Conservation (phyloP, 2,329 filamentous ascomycete genomes). For the Chaetomiaceae sp. region DNA sequence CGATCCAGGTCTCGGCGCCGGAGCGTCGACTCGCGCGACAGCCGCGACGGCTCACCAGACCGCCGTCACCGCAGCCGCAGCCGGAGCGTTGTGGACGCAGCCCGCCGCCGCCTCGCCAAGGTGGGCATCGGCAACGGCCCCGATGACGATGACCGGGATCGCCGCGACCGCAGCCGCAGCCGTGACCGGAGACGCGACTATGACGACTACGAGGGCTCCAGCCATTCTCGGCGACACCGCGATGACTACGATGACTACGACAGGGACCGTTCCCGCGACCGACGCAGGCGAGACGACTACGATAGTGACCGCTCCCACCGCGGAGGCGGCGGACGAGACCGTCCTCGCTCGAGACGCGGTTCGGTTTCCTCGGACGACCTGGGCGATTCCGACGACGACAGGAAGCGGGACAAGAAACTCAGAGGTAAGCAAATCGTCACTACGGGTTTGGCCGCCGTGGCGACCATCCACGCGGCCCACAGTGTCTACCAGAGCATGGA, state of each 20-base stretch:
- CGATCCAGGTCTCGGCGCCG: slow-evolving; percentile 53
- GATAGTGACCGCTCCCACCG: slow-evolving; percentile 44
- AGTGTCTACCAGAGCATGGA: slow-evolving; percentile 57
- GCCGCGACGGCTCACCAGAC: slow-evolving; percentile 40
- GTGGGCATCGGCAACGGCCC: slow-evolving; percentile 54
- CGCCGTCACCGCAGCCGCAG: slow-evolving; percentile 50
- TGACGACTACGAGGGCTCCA: slow-evolving; percentile 31
- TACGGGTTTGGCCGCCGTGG: slow-evolving; percentile 52
- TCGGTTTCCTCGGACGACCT: slow-evolving; percentile 49
- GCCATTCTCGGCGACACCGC: slow-evolving; percentile 26
- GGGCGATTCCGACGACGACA: slow-evolving; percentile 55
- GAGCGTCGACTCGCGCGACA: slow-evolving; percentile 44
- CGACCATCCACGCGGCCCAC: slow-evolving; percentile 57
- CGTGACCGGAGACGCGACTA: slow-evolving; percentile 28
- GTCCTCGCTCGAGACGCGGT: slow-evolving; percentile 38
- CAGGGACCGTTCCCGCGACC: slow-evolving; percentile 32
- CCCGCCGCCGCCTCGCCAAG: slow-evolving; percentile 58
- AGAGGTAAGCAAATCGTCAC: slow-evolving; percentile 59
- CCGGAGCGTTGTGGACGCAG: slow-evolving; percentile 61
- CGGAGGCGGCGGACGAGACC: slow-evolving; percentile 35
- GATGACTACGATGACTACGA: slow-evolving; percentile 42
- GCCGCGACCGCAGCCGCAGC: slow-evolving; percentile 33
- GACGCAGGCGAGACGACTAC: slow-evolving; percentile 40
- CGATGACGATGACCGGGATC: slow-evolving; percentile 32
- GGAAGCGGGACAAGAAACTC: slow-evolving; percentile 52